These are phyloP conservation scores for Citrus sinensis DNA, from an alignment of 345 rosid species.

Conservation along the genomic window DVS_A1.0 CM039163.1:17351001-17351500, in stretches of 20 bases:
- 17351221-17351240: not conserved
- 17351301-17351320: not conserved
- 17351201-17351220: not conserved
- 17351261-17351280: not conserved
- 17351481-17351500: not conserved
- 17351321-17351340: not conserved
- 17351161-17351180: not conserved
- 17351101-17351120: not conserved
- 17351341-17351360: not conserved
- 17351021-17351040: not conserved
- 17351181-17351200: not conserved
- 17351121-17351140: not conserved
- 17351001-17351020: constrained; percentile 1
- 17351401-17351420: not conserved
- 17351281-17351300: not conserved
- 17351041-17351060: not conserved
- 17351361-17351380: not conserved
- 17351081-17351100: not conserved
- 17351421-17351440: not conserved
- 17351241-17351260: not conserved
- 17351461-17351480: not conserved
- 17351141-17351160: not conserved
- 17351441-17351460: not conserved
- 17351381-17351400: not conserved
- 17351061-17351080: not conserved